Base-by-base conservation (phyloP, 495 filamentous ascomycete genomes). In the Trichoderma parareesei region DNA sequence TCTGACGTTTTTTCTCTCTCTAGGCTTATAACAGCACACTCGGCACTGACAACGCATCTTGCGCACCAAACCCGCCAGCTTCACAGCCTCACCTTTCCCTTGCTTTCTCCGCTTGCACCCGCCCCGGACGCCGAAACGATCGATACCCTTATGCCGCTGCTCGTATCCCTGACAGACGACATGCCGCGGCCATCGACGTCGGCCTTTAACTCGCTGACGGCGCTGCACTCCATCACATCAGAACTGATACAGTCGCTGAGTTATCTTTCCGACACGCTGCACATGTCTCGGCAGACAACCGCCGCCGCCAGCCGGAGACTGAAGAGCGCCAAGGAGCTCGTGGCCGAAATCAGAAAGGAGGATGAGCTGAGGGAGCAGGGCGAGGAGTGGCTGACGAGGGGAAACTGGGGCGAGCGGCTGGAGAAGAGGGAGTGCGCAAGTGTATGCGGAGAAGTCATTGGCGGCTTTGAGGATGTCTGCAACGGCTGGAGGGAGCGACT, bases 251-350 rank as follows among this genome's bases (percentile, higher is more conserved):
- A 87, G 63, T 88, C 90, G 2, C 87, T 98, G 55, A 89, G 89
- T 65, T 85, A 89, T 68, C 81, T 98, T 7, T 88, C 89, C n/a
- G 94, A 98, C 72, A 92, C 90, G 0, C 81, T 98, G 27, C 93
- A 98, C 74, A 96, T 97, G 87, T 88, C 86, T n/a, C 85, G 91
- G 4, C 94, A 98, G 72, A 87, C 90, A 0, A 92, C 89, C 1
- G 87, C 86, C 1, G 87, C 86, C 0, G 94, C 94, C 11, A 86
- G 88, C 4, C 81, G 94, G 40, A 78, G 89, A 40, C 77, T 98
- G 40, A 82, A 87, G 62, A 87, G 83, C 41, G 90, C 90, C 1
- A 87, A 86, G 62, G 91, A 93, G 70, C 82, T 92, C 42, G 89
- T 96, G 3, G 85, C 86, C 0, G 93, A 97, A 69, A 84, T 96